Base-by-base conservation (phyloP, 805 yeast species). In the Blastobotrys peoriensis region DNA sequence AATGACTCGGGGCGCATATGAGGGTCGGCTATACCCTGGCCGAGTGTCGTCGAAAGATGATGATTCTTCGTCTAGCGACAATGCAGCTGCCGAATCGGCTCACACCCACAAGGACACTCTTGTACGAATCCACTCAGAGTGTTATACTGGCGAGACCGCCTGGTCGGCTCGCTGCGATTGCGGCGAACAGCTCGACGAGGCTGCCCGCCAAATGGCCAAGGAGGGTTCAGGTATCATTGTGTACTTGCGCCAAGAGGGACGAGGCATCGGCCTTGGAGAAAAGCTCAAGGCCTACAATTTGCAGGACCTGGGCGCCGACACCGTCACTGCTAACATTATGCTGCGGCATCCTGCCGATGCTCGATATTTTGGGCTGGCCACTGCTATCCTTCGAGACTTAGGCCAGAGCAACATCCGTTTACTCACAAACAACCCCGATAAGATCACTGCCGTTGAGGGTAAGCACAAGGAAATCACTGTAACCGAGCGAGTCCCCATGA, bases 81-180 rank as follows among this genome's bases (percentile, higher is more conserved):
- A 42, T 27, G 16, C 41, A 38, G 34, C 18, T 27, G 49, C 27
- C 43, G 5, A 18, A 30, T 2, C 28, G 19, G 9, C 8, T 21
- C 28, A 15, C 13, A 16, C 33, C 21, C 23, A 28, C 34, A 33
- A 40, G 43, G 64, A 64, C 46, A 63, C 68, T 59, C 65, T 91
- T 50, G 95, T 84, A 3, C 73, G 99, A 49, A 88, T 93, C 53
- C 99, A 93, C 61, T 84, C 95, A 2, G 99, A 93, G 62, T 93
- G 99, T 65, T 93, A 91, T 68, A 93, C 99, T 0, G 99, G 99
- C 2, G 99, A 93, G 61, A 93, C 97, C 1, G 98, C 97, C 6
- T 93, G 99, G 98, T 80, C 91, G 47, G 98, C 99, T 1, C 75
- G 99, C 44, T 93, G 99, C 65, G 99, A 93, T 65, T 93, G 99